phyloP scores from a whole-genome alignment of 345 rosid genomes.

The Lumnitzera racemosa region DNA sequence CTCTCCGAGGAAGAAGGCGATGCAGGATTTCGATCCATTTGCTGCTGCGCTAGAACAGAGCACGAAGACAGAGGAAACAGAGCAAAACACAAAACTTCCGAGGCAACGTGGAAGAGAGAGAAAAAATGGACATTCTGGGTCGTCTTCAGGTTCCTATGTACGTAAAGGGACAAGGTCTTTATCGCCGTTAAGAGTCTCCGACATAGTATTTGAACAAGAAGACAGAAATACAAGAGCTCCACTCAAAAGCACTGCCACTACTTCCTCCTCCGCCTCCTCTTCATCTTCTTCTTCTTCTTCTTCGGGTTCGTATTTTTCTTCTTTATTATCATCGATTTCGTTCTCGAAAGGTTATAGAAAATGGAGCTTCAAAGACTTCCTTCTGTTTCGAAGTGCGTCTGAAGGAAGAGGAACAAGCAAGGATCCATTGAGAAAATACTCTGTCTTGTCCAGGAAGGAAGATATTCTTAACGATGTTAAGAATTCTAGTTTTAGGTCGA shows the following conservation, averaged over 20 bases:
- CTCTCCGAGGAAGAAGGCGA: conserved; percentile 9
- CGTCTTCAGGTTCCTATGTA: conserved; percentile 12
- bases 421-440: conserved; percentile 42
- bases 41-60: conserved; percentile 30
- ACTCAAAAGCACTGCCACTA: background rate
- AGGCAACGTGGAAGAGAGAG: conserved; percentile 26
- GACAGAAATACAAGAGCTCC: background rate
- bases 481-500: conserved; percentile 57
- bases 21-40: conserved; percentile 25
- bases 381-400: conserved; percentile 82
- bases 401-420: conserved; percentile 68
- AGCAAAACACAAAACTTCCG: conserved; percentile 3
- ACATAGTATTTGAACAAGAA: conserved; percentile 40
- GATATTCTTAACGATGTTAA: conserved; percentile 31
- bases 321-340: conserved; percentile 58
- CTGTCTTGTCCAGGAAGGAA: conserved; percentile 39
- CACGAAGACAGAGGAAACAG: conserved; percentile 11
- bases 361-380: conserved; percentile 79
- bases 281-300: conserved; percentile 3
- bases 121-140: conserved; percentile 15
- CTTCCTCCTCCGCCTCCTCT: conserved; percentile 19
- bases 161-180: conserved; percentile 71
- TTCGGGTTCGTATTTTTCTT: conserved; percentile 32
- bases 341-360: conserved; percentile 48
- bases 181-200: conserved; percentile 73